A percentile compares a stretch with the other conserved stretches of the same genome.
Conservation (phyloP, 75 land plant genomes). For the Chamaecyparis obtusa region DNA sequence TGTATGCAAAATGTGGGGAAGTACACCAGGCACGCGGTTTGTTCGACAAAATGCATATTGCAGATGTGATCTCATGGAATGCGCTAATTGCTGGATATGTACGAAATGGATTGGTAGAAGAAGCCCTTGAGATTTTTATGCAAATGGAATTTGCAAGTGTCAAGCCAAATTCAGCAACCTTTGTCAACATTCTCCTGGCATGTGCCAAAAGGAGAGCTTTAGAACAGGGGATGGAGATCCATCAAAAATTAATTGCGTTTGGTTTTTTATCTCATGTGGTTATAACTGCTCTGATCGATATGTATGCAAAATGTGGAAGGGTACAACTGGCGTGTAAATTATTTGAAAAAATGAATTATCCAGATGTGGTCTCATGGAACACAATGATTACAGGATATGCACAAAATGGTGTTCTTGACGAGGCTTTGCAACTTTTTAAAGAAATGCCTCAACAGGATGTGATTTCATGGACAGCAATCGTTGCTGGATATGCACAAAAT, state of each 20-base stretch:
- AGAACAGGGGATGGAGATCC: conserved; percentile 9
- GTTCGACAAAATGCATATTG: not conserved
- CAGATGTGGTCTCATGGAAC: conserved; percentile 70
- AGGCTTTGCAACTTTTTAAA: conserved; percentile 17
- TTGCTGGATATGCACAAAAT: conserved; percentile 16
- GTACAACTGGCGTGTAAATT: conserved; percentile 33
- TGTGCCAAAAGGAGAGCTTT: not conserved
- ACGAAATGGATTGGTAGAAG: not conserved
- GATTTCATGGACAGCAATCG: conserved; percentile 23
- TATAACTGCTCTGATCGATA: conserved; percentile 30
- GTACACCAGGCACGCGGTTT: not conserved
- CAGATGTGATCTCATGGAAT: conserved; percentile 14
- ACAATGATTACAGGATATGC: conserved; percentile 65
- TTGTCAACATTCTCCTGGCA: conserved; percentile 5
- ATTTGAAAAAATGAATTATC: conserved; percentile 34
- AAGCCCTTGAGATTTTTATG: not conserved
- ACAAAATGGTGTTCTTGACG: conserved; percentile 31
- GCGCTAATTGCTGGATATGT: conserved; percentile 13
- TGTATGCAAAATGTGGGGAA: conserved; percentile 4
- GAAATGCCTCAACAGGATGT: conserved; percentile 18
- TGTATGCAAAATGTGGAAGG: conserved; percentile 73
- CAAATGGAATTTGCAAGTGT: conserved; percentile 1
- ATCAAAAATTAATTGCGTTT: not conserved
- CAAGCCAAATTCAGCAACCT: not conserved
- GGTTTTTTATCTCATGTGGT: not conserved